Evolutionary conservation across 164 flowering plant genomes (phyloP), one percentile per base, ranked within the genome.

Genomic region (Kalanchoe fedtschenkoi): DNA sequence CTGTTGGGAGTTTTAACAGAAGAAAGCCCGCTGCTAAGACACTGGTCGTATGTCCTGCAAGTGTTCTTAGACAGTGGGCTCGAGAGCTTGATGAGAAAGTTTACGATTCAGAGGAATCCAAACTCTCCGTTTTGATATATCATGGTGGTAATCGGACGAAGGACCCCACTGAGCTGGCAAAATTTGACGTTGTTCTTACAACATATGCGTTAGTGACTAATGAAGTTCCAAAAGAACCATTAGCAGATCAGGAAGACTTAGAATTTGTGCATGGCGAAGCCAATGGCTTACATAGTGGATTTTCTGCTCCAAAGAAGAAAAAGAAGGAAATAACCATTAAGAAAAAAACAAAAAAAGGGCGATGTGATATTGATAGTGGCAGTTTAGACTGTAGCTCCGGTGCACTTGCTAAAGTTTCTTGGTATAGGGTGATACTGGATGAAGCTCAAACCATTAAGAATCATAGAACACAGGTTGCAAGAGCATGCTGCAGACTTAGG

Each of bases 401-500:
- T 66, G 38, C 97, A 16, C 87, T 95, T 69, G 96, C 93, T 34
- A 88, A 70, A 69, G 97, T 95, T 19, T 70, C 72, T 54, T 95
- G 99, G 99, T 79, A 68, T 57, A 79, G 99, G 72, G 97, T 95
- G 62, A 75, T 95, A 61, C 74, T 95, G 30, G 99, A 95, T 83
- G 99, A 95, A 80, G 97, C 99, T 67, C 99, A 95, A 67, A 89
- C 97, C 28, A 95, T 91, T 38, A 95, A 95, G 63, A 95, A 95
- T 65, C 92, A 91, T 66, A 76, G 97, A 74, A 95, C 99, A 43
- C 95, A 78, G 72, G 91, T 91, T 44, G 96, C 99, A 65, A 81
- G 93, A 79, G 96, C 99, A 32, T 95, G 99, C 72, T 85, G 91
- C 70, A 84, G 95, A 61, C 96, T 95, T 68, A 80, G 93, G 68